Percentiles rank a stretch among this genome's conserved stretches.
These are phyloP conservation scores for Citrus cavaleriei DNA, from an alignment of 345 rosid species.

Conservation along the genomic window DNA sequence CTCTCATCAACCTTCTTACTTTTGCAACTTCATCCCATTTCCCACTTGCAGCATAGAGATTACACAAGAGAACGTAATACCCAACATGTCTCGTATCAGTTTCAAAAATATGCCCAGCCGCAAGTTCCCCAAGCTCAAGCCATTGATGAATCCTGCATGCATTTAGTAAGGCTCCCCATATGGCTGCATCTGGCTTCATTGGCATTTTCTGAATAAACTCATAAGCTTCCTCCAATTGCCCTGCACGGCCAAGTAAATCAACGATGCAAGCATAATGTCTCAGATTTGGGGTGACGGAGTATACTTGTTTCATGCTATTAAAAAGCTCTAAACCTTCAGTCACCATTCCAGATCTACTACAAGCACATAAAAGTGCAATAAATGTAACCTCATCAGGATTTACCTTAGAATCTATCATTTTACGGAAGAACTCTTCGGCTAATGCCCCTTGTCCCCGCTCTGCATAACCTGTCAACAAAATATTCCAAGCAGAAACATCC, in stretches of 20 bases:
- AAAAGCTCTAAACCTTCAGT: constrained; percentile 62
- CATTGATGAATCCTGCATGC: constrained; percentile 65
- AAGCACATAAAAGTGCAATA: constrained; percentile 68
- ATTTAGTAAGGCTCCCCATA: constrained; percentile 86
- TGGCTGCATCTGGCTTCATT: constrained; percentile 59
- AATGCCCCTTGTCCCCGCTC: constrained; percentile 58
- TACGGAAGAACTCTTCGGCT: constrained; percentile 55
- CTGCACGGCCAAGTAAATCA: constrained; percentile 81
- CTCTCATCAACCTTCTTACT: constrained; percentile 62
- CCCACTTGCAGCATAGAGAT: constrained; percentile 57
- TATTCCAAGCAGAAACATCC: constrained; percentile 82
- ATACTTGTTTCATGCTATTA: constrained; percentile 46
- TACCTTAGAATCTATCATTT: constrained; percentile 52
- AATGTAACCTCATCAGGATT: constrained; percentile 74
- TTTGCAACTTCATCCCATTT: constrained; percentile 68
- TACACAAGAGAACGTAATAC: constrained; percentile 64
- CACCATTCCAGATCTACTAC: constrained; percentile 77
- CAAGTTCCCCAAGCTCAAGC: constrained; percentile 58
- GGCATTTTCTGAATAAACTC: constrained; percentile 62
- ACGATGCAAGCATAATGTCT: constrained; percentile 83
- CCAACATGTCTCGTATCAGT: constrained; percentile 58
- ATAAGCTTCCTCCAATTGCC: constrained; percentile 60
- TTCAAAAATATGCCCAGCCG: constrained; percentile 58
- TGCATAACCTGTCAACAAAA: constrained; percentile 65
- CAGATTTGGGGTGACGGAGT: constrained; percentile 57